A percentile compares a stretch with the other conserved stretches of the same genome.
Conservation (phyloP, 495 filamentous ascomycete species). For the Trichoderma parareesei region DNA sequence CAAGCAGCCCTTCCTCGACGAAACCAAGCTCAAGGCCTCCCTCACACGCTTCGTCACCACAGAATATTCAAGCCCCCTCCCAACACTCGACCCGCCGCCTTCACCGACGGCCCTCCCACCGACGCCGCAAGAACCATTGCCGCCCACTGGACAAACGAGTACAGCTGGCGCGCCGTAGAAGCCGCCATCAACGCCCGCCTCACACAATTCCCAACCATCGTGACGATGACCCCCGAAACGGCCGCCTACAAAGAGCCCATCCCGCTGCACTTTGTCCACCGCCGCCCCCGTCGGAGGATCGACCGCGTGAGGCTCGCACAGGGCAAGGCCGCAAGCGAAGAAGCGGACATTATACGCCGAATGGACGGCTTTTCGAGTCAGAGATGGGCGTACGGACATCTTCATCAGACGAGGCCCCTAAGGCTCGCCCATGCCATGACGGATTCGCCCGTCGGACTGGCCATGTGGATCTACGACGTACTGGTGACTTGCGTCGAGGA, state of each 20-base stretch:
- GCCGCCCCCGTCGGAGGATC: neutral
- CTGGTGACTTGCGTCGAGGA: neutral
- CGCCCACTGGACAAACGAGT: neutral
- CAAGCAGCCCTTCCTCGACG: neutral
- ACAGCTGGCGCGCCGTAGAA: slow-evolving; percentile 8
- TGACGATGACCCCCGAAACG: slow-evolving; percentile 19
- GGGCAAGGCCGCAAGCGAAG: neutral
- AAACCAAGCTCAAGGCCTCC: neutral
- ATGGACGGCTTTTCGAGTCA: neutral
- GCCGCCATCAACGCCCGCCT: neutral
- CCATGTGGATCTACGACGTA: neutral
- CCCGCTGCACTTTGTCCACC: slow-evolving; percentile 13
- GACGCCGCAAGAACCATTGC: neutral
- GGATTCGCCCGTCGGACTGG: neutral
- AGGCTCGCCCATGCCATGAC: neutral
- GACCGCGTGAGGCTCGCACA: neutral
- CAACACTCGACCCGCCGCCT: neutral
- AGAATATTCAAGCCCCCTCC: neutral
- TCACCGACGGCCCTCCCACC: slow-evolving; percentile 14
- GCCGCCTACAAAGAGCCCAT: slow-evolving; percentile 3
- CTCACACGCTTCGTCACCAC: neutral
- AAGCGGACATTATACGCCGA: neutral
- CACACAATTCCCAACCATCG: slow-evolving; percentile 9
- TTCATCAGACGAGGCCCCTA: neutral
- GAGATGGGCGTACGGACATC: neutral